Base-by-base conservation (phyloP, 1,284 basidiomycete genomes). In the Meira nashicola region DNA sequence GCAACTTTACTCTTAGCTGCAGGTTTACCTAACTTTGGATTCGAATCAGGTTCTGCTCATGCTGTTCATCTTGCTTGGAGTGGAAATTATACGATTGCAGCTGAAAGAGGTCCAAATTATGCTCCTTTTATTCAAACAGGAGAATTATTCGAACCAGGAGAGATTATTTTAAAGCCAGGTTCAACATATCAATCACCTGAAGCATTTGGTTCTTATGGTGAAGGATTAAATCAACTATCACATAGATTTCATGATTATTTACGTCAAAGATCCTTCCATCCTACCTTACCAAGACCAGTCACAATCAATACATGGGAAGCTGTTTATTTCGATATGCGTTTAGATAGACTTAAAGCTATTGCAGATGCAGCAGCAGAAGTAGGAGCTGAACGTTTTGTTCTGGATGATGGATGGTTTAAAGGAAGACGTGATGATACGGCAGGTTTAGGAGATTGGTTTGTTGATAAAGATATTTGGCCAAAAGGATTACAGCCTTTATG, bases 11-110 rank as follows among this genome's bases (percentile, higher is more conserved):
- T 56, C 4, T 25, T 56, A 5, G 47, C 28, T 2, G 55, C 46
- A 21, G 55, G 55, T n/a, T 3, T 17, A 14, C 15, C 15, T 4
- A 43, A 43, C 39, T 57, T 57, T 55, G 55, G 55, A 17, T 57
- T 57, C 17, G 55, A 57, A 15, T 43, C 38, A 10, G 55, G 55
- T 17, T 2, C 23, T 55, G 55, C 55, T 21, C 54, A 57, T 55
- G 50, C 55, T 19, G 55, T 57, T 17, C 55, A 57, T 54, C 50
- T 57, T 17, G 55, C 55, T 15, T 57, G 55, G 55, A 57, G 55
- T 33, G 55, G 55, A 14, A 57, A 55, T 33, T 46, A 57, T 7
- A 17, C 38, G 1, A 1, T 57, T 25, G 19, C 15, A 12, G 55
- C 50, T n/a, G 55, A 57, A n/a, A 55, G 28, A n/a, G 55, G 55